phyloP scores from a whole-genome alignment of 1,284 basidiomycete genomes.

The Rhodotorula sp. region DNA sequence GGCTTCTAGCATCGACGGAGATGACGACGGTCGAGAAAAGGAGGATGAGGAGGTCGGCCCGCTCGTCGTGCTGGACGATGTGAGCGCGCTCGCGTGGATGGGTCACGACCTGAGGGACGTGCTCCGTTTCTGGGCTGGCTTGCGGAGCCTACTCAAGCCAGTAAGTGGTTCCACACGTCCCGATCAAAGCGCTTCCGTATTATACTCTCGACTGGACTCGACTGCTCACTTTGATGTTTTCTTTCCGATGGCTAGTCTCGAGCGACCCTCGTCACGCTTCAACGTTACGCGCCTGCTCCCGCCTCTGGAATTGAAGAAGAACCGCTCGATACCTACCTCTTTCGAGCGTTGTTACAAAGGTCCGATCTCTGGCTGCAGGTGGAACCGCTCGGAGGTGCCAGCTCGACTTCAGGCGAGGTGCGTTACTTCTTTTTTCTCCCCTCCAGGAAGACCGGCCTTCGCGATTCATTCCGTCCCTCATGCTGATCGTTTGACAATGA shows the following conservation, averaged over 20 bases:
- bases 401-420: not conserved
- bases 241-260: not conserved
- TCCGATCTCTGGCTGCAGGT: constrained; percentile 1
- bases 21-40: too few relatives aligned
- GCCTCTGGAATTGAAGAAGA: not conserved
- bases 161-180: constrained; percentile 2
- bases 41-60: constrained; percentile 2
- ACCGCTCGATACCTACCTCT: not conserved
- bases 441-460: too few relatives aligned
- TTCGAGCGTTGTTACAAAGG: not conserved
- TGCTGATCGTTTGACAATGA: not conserved
- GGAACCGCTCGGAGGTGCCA: not conserved
- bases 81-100: constrained; percentile 30
- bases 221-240: not conserved
- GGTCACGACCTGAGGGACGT: constrained; percentile 19
- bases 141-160: constrained; percentile 6
- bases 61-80: constrained; percentile 39
- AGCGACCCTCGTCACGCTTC: constrained; percentile 30
- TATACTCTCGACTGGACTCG: not conserved
- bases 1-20: not conserved
- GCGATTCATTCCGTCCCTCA: too few relatives aligned
- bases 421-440: not conserved
- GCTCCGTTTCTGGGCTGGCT: constrained; percentile 13
- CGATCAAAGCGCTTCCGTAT: not conserved
- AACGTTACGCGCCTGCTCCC: constrained; percentile 34